Percentiles rank a stretch among this genome's conserved stretches.
Evolutionary conservation across 1,284 basidiomycete genomes (phyloP).

Genomic region (Phellopilus nigrolimitatus): DNA sequence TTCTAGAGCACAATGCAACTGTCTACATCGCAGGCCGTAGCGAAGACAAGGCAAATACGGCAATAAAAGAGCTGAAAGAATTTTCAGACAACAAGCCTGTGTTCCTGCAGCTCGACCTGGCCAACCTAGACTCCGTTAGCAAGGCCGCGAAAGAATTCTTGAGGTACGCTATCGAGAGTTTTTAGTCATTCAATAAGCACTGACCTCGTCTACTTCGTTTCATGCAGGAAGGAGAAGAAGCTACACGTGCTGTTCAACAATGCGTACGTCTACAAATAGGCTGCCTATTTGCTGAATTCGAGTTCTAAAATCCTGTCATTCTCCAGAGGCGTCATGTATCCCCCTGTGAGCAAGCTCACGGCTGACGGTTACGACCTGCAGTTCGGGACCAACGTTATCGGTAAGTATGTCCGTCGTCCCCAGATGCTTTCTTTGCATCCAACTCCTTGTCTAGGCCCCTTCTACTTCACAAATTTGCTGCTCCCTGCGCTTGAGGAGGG

Average conservation of each 20-base stretch:
- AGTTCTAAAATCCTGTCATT: not conserved
- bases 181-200: conserved; percentile 8
- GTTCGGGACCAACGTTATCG: conserved; percentile 46
- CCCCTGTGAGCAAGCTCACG: conserved; percentile 34
- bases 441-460: conserved; percentile 30
- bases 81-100: conserved; percentile 32
- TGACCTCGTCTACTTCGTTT: not conserved
- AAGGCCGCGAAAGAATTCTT: conserved; percentile 35
- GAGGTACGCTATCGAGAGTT: conserved; percentile 18
- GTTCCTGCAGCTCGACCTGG: conserved; percentile 41
- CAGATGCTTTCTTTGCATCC: not conserved
- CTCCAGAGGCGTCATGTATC: conserved; percentile 43
- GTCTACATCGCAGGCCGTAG: conserved; percentile 51
- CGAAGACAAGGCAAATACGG: conserved; percentile 35
- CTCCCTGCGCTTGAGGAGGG: conserved; percentile 37
- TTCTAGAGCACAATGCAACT: conserved; percentile 43
- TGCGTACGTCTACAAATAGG: conserved; percentile 19
- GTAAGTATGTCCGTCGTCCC: conserved; percentile 13
- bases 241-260: conserved; percentile 26
- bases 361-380: conserved; percentile 46
- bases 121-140: conserved; percentile 39
- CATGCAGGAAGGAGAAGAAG: conserved; percentile 22
- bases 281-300: not conserved
- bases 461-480: conserved; percentile 36
- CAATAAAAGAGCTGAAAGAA: conserved; percentile 40